Evolutionary conservation across 352 stramenopile species (phyloP).

Genomic region (Lagenidium giganteum): DNA sequence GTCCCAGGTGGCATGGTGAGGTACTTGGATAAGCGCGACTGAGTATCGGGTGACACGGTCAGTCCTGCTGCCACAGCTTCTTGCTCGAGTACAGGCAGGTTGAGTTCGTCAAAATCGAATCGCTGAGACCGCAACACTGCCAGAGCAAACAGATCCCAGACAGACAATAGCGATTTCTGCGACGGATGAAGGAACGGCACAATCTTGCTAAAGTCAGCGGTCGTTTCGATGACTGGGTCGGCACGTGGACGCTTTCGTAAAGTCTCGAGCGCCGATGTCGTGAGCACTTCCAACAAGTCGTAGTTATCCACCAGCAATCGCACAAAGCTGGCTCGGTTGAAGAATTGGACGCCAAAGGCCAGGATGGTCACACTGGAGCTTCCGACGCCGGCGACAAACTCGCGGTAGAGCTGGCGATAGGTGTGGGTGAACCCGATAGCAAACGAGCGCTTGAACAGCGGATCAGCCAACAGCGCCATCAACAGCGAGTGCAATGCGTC

Average conservation of each 20-base stretch:
- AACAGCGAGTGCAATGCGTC: conserved; percentile 88
- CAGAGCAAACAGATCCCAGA: conserved; percentile 61
- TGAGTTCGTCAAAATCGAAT: conserved; percentile 30
- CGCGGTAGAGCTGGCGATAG: conserved; percentile 77
- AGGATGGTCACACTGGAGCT: conserved; percentile 80
- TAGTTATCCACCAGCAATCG: conserved; percentile 53
- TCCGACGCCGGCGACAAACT: conserved; percentile 54
- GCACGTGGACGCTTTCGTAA: too few species aligned
- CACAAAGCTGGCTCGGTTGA: conserved; percentile 97
- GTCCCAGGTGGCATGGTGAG: conserved; percentile 44
- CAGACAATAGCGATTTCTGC: too few species aligned
- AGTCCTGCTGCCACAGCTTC: conserved; percentile 36
- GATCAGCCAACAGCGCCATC: conserved; percentile 95
- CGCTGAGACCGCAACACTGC: conserved; percentile 35
- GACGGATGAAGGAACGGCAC: too few species aligned
- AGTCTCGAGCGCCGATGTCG: conserved; percentile 51
- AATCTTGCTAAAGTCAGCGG: too few species aligned
- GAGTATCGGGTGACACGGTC: conserved; percentile 24
- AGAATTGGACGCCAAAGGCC: conserved; percentile 94
- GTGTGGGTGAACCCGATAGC: conserved; percentile 92
- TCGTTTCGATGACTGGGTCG: too few species aligned
- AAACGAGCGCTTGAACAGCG: conserved; percentile 93
- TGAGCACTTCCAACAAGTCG: conserved; percentile 50
- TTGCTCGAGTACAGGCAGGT: conserved; percentile 26
- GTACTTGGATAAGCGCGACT: conserved; percentile 31